These are phyloP conservation scores for Madurella fahalii DNA, from an alignment of 2,329 filamentous ascomycete genomes.

Conservation along the genomic window DNA sequence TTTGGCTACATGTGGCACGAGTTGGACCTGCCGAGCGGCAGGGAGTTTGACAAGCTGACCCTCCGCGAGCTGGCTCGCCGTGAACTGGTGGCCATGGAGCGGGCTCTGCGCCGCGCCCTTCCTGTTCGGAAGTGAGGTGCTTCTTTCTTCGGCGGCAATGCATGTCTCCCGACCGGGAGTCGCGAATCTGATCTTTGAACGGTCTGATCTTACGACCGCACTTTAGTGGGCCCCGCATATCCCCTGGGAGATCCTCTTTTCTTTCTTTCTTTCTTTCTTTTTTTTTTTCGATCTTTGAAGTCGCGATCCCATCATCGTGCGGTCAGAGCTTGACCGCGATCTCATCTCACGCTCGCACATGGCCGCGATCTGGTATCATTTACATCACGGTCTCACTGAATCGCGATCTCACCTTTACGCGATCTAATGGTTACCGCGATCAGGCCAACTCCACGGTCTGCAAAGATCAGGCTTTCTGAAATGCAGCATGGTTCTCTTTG, in stretches of 20 bases:
- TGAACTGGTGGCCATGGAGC: constrained; percentile 50
- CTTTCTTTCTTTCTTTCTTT: too few species aligned
- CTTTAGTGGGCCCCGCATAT: too few species aligned
- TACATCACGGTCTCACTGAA: too few species aligned
- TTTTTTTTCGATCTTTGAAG: too few species aligned
- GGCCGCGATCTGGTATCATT: background rate
- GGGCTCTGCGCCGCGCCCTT: constrained; percentile 43
- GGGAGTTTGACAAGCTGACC: constrained; percentile 44
- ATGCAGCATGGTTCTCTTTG: too few species aligned
- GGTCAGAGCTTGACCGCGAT: too few species aligned
- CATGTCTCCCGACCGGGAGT: background rate
- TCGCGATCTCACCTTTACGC: too few species aligned
- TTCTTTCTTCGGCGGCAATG: background rate
- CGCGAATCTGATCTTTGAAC: background rate
- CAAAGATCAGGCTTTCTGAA: background rate
- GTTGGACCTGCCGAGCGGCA: constrained; percentile 39
- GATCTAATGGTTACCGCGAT: too few species aligned
- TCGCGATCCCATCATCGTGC: too few species aligned
- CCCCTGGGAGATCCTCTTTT: too few species aligned
- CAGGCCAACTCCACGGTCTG: background rate
- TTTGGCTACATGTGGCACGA: constrained; percentile 53
- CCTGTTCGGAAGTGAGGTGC: background rate
- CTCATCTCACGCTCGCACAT: background rate
- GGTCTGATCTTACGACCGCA: background rate
- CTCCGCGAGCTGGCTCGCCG: constrained; percentile 41